phyloP scores from a whole-genome alignment of 192 early-diverging fungal species.

The Anaeromyces robustus region DNA sequence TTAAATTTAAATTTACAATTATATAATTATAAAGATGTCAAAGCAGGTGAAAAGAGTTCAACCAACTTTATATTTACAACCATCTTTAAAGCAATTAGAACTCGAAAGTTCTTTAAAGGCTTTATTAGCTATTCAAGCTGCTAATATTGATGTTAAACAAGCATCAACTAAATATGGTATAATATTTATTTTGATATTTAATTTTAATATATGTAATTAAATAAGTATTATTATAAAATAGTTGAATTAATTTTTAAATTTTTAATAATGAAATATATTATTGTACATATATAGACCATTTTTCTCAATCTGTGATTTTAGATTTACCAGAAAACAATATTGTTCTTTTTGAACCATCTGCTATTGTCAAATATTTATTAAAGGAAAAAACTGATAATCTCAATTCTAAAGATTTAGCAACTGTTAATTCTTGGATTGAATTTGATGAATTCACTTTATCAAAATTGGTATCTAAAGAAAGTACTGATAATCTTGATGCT shows the following conservation, averaged over 20 bases:
- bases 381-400: not conserved
- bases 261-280: too few relatives aligned
- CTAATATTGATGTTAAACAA: not conserved
- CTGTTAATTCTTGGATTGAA: not conserved
- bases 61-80: not conserved
- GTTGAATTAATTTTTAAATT: too few relatives aligned
- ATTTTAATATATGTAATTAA: not conserved
- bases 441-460: not conserved
- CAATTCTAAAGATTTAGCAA: not conserved
- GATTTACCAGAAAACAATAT: not conserved
- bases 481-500: not conserved
- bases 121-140: not conserved
- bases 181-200: not conserved
- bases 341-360: not conserved
- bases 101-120: not conserved
- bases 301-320: not conserved
- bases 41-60: not conserved
- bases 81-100: not conserved
- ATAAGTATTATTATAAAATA: too few relatives aligned
- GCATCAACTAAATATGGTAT: not conserved
- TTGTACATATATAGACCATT: not conserved
- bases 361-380: not conserved
- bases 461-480: not conserved
- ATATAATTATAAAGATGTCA: not conserved
- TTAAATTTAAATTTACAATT: too few relatives aligned